Evolutionary conservation across 2,329 filamentous ascomycete genomes (phyloP).

Genomic region (Xylaria sp.): DNA sequence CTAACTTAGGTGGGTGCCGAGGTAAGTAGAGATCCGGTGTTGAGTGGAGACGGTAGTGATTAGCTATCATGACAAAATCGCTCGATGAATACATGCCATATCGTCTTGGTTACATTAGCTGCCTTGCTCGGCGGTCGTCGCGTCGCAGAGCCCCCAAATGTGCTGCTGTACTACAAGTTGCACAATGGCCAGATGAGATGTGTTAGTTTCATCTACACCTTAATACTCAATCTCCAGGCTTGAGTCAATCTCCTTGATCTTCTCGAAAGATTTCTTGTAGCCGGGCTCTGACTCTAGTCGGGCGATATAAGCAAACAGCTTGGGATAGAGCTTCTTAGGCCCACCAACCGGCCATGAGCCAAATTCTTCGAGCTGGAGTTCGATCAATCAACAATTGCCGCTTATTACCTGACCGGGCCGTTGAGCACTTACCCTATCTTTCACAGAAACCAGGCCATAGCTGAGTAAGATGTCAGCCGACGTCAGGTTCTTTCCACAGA

Average conservation of each 20-base stretch:
- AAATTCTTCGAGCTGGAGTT: constrained; percentile 50
- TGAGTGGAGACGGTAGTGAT: background rate
- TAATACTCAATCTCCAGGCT: constrained; percentile 48
- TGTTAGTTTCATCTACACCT: background rate
- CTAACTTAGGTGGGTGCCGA: too few species aligned
- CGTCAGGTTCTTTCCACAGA: constrained; percentile 61
- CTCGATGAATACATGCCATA: background rate
- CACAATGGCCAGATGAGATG: background rate
- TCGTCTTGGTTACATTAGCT: background rate
- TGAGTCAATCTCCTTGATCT: constrained; percentile 62
- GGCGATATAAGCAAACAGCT: constrained; percentile 59
- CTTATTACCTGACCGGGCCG: background rate
- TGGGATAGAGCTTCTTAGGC: constrained; percentile 55
- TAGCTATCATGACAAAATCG: background rate
- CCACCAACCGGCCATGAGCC: constrained; percentile 55
- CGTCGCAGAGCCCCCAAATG: background rate
- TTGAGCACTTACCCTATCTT: constrained; percentile 43
- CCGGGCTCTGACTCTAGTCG: constrained; percentile 59
- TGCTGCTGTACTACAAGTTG: background rate
- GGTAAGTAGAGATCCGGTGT: background rate
- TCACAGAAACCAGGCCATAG: constrained; percentile 61
- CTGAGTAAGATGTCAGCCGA: constrained; percentile 65
- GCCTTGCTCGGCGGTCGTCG: background rate
- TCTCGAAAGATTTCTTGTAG: constrained; percentile 59
- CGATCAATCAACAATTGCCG: constrained; percentile 4